Evolutionary conservation across 176 grass and related monocot genomes (phyloP), one percentile per base, ranked within the genome.

Genomic region (Oryza glumipatula): DNA sequence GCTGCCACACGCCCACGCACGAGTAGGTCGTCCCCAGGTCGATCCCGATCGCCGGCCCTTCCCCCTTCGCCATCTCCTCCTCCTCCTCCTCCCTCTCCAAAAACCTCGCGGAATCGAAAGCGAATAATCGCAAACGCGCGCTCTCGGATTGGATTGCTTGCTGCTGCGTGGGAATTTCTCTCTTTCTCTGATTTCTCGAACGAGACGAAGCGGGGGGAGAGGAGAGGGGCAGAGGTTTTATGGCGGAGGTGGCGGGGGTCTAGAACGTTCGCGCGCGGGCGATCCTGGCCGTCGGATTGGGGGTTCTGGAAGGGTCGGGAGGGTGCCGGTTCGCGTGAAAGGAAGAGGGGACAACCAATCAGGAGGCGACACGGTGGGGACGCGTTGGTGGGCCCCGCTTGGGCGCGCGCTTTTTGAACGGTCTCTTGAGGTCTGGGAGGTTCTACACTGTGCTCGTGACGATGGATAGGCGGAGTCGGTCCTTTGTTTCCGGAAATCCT

Each of bases 1-100:
- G 94, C 71, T 96, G 94, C 94, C 94, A 97, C 10, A 94, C 94
- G 63, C 94, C 94, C 16, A 97, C 94, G 78, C 94, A 97, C 35
- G 94, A 97, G 81, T 97, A 97, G 30, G 94, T 94, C 38, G 94
- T 97, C 0, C 94, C 94, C 4, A 97, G 87, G 84, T 97, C 94
- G 84, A 97, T 97, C 15, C 94, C 94, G 89, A 97, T 97, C 75
- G 94, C 94, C 70, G 91, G 94, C 3, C 94, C 94, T 58, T 97
- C 94, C 11, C 86, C 88, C 86, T 95, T 95, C 14, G 86, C 84
- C 87, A 90, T 90, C 81, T 56, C 39, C 28, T 16, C 48, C 15
- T 58, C 48, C 15, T 58, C 35, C n/a, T 39, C 61, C 46, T 4
- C 5, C 23, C 32, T 4, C 8, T 16, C 15, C 13, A 35, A 32